Evolutionary conservation across 352 stramenopile species (phyloP).

Genomic region (Phytopythium sindhum): DNA sequence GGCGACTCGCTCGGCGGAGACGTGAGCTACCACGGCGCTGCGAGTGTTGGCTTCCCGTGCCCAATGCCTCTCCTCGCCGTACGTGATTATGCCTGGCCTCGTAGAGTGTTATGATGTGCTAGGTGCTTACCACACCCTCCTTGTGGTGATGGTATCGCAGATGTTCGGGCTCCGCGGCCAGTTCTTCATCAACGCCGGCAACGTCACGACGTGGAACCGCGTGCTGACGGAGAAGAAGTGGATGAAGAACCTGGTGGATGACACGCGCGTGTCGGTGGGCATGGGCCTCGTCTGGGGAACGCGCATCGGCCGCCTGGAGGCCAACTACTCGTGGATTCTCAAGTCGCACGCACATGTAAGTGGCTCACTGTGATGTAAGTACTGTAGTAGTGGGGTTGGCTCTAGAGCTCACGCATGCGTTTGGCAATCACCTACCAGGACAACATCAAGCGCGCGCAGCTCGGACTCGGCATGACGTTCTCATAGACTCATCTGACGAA

Average conservation of each 20-base stretch:
- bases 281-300: slow-evolving; percentile 87
- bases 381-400: not conserved
- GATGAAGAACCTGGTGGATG: slow-evolving; percentile 85
- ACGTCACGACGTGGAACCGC: slow-evolving; percentile 85
- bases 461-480: slow-evolving; percentile 84
- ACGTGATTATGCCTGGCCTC: slow-evolving; percentile 13
- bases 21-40: slow-evolving; percentile 83
- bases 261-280: slow-evolving; percentile 84
- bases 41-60: slow-evolving; percentile 84
- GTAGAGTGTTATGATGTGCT: slow-evolving; percentile 2
- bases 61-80: slow-evolving; percentile 80
- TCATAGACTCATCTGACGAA: slow-evolving; percentile 32
- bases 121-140: not conserved
- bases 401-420: not conserved
- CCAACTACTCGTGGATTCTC: slow-evolving; percentile 91
- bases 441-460: slow-evolving; percentile 83
- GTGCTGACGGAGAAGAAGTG: slow-evolving; percentile 87
- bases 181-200: slow-evolving; percentile 89
- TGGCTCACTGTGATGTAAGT: not conserved
- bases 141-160: slow-evolving; percentile 21
- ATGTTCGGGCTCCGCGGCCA: slow-evolving; percentile 84
- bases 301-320: slow-evolving; percentile 83
- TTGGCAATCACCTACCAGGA: slow-evolving; percentile 39
- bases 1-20: slow-evolving; percentile 89
- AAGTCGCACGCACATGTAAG: slow-evolving; percentile 77